Evolutionary conservation across 177 flowering plant species (phyloP).

Genomic region (Telopea speciosissima): DNA sequence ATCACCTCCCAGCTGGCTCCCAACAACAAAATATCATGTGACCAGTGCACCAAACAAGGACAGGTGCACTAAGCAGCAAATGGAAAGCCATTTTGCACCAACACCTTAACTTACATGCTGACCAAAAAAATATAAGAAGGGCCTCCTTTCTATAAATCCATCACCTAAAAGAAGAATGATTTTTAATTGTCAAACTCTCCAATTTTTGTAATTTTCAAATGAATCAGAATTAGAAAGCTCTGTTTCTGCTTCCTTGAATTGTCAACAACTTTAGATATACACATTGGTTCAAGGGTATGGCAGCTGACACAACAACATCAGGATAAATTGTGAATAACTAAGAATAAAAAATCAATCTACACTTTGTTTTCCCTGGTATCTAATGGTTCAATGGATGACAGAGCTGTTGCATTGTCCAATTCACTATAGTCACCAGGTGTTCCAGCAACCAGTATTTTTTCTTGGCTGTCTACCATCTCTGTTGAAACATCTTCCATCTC

Average conservation of each 20-base stretch:
- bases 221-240: slow-evolving; percentile 3
- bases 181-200: not conserved
- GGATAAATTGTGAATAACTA: not conserved
- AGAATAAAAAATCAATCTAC: slow-evolving; percentile 1
- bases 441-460: not conserved
- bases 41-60: not conserved
- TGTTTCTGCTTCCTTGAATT: slow-evolving; percentile 1
- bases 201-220: not conserved
- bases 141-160: too few species aligned
- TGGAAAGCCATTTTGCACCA: not conserved
- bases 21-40: not conserved
- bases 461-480: slow-evolving; percentile 4
- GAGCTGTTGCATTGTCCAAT: slow-evolving; percentile 2
- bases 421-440: slow-evolving; percentile 3
- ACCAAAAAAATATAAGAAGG: not conserved
- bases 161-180: slow-evolving; percentile 1
- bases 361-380: slow-evolving; percentile 3
- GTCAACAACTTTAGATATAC: slow-evolving; percentile 5
- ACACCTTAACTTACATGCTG: not conserved
- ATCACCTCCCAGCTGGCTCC: slow-evolving; percentile 7
- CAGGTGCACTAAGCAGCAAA: slow-evolving; percentile 1
- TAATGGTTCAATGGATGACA: slow-evolving; percentile 5
- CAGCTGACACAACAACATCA: slow-evolving; percentile 1
- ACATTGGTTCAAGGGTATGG: not conserved
- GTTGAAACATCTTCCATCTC: slow-evolving; percentile 9